A percentile compares a stretch with the other conserved stretches of the same genome.
phyloP scores from a whole-genome alignment of 352 stramenopile genomes.

The Phytopythium oedochilum region DNA sequence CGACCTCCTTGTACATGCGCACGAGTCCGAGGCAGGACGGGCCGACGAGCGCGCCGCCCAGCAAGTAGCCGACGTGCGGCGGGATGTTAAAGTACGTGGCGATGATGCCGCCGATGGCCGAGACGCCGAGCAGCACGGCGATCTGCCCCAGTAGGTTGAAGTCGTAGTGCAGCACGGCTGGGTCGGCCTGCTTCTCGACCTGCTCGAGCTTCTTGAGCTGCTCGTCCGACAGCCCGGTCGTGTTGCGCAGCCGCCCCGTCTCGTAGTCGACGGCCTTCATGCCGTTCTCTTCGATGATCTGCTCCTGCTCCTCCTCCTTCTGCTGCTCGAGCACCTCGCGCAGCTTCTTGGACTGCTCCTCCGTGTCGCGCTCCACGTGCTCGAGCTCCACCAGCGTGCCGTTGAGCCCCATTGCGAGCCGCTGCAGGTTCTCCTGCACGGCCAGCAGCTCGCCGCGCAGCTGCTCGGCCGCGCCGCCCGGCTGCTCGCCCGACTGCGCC shows the following conservation, averaged over 20 bases:
- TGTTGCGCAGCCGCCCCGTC: constrained; percentile 74
- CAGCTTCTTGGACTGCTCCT: constrained; percentile 75
- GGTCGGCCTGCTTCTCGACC: constrained; percentile 78
- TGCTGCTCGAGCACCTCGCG: constrained; percentile 72
- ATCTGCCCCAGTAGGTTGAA: constrained; percentile 85
- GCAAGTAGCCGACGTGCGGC: constrained; percentile 88
- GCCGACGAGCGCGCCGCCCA: constrained; percentile 87
- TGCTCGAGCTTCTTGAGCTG: constrained; percentile 74
- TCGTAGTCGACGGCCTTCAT: constrained; percentile 84
- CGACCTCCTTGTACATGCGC: constrained; percentile 87
- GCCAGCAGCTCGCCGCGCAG: constrained; percentile 34
- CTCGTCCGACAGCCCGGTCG: constrained; percentile 48
- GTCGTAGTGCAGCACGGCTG: constrained; percentile 83
- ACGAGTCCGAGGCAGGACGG: constrained; percentile 86
- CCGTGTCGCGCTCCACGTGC: constrained; percentile 78
- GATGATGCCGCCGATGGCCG: constrained; percentile 87
- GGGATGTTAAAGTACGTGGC: constrained; percentile 86
- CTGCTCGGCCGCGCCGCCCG: background rate
- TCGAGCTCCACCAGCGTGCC: constrained; percentile 73
- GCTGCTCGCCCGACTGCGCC: constrained; percentile 12
- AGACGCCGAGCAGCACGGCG: constrained; percentile 69
- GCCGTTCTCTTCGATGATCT: constrained; percentile 76
- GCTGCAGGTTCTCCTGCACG: constrained; percentile 56
- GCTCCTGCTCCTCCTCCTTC: constrained; percentile 69
- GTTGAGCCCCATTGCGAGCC: constrained; percentile 64